Evolutionary conservation across 176 grass and related monocot species (phyloP).

Genomic region (Avena atlantica): DNA sequence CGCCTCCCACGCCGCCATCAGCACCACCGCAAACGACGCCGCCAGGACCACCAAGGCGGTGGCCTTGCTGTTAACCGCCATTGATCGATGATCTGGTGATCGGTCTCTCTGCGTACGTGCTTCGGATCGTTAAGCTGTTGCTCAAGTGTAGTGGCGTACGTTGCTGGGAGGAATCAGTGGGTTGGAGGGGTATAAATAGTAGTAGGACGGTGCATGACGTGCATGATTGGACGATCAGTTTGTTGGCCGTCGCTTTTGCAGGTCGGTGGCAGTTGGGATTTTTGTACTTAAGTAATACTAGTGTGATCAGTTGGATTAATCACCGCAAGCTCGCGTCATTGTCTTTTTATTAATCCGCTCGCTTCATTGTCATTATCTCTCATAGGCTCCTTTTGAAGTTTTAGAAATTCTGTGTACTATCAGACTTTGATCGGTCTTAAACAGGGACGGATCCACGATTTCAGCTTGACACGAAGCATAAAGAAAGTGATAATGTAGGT

Average conservation of each 20-base stretch:
- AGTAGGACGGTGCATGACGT: not conserved
- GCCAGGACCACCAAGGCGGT: not conserved
- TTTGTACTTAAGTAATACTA: not conserved
- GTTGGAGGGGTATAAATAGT: not conserved
- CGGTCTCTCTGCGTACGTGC: not conserved
- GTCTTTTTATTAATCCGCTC: not conserved
- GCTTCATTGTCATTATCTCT: not conserved
- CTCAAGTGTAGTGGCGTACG: not conserved
- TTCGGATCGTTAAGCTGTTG: not conserved
- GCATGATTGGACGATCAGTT: not conserved
- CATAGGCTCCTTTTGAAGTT: not conserved
- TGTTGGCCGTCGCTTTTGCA: not conserved
- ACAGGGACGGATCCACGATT: too few relatives aligned
- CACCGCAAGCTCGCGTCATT: too few relatives aligned
- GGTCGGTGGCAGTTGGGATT: not conserved
- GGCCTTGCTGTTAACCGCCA: not conserved
- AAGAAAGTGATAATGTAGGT: too few relatives aligned
- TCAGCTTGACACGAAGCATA: too few relatives aligned
- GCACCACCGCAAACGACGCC: not conserved
- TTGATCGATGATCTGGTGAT: not conserved
- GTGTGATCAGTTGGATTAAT: not conserved
- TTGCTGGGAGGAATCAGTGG: not conserved
- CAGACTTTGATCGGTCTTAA: too few relatives aligned
- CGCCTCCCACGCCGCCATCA: not conserved
- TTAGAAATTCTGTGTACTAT: too few relatives aligned